These are phyloP conservation scores for Hippophae tibetana DNA, from an alignment of 306 rosid genomes.

Conservation along the genomic window DNA sequence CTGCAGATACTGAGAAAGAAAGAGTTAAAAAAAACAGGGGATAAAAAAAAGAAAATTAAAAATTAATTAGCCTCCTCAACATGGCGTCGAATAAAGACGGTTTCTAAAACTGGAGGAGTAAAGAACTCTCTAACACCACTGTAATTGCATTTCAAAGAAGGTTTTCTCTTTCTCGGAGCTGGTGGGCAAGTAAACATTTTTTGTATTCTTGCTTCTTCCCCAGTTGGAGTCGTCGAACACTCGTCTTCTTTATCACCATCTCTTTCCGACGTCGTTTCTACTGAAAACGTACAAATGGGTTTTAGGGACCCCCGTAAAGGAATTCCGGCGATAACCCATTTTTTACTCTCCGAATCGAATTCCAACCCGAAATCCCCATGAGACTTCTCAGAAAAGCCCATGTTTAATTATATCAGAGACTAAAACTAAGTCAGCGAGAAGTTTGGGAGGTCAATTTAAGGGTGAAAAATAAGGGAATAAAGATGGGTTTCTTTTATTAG, in stretches of 20 bases:
- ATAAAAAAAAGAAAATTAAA: neutral
- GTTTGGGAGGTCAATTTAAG: constrained; percentile 10
- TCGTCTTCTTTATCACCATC: constrained; percentile 14
- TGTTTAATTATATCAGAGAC: constrained; percentile 5
- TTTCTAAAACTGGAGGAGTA: constrained; percentile 74
- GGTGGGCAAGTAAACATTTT: constrained; percentile 59
- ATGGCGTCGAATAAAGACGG: constrained; percentile 63
- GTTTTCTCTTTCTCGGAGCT: constrained; percentile 61
- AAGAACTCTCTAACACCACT: constrained; percentile 44
- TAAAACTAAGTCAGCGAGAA: constrained; percentile 7
- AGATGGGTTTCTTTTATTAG: constrained; percentile 1
- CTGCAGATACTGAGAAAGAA: too few species aligned
- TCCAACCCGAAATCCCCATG: constrained; percentile 23
- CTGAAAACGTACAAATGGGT: constrained; percentile 42
- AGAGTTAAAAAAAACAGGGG: too few species aligned
- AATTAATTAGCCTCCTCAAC: constrained; percentile 42
- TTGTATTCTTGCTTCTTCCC: constrained; percentile 51
- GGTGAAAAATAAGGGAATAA: constrained; percentile 31
- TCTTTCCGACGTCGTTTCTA: constrained; percentile 18
- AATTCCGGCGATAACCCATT: constrained; percentile 68
- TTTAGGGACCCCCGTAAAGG: constrained; percentile 43
- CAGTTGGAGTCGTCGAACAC: constrained; percentile 61
- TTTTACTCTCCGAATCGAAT: constrained; percentile 31
- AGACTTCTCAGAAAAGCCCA: constrained; percentile 54
- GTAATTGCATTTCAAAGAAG: constrained; percentile 52